A percentile compares a stretch with the other conserved stretches of the same genome.
Evolutionary conservation across 2,329 filamentous ascomycete species (phyloP).

Genomic region (Epichloe festucae): DNA sequence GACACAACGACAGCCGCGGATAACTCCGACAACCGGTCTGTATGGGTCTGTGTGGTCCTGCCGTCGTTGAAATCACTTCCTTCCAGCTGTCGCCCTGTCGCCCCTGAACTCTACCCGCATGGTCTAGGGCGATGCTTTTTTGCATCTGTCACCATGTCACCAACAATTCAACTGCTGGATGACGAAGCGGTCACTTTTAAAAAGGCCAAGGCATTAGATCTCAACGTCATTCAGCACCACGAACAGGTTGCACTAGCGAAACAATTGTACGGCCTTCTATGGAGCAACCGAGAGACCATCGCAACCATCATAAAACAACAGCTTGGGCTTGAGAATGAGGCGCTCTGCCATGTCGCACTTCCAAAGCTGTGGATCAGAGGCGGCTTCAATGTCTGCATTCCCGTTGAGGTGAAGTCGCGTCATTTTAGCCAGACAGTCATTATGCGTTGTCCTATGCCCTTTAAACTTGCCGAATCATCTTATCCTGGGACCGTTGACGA

Average conservation of each 20-base stretch:
- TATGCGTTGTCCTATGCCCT: constrained; percentile 19
- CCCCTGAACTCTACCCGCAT: too few species aligned
- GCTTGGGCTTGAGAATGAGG: constrained; percentile 12
- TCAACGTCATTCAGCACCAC: constrained; percentile 1
- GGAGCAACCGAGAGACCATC: constrained; percentile 9
- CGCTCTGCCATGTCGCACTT: constrained; percentile 12
- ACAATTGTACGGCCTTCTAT: not conserved
- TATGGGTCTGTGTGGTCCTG: too few species aligned
- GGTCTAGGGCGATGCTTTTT: too few species aligned
- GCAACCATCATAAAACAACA: constrained; percentile 12
- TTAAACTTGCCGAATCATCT: constrained; percentile 23
- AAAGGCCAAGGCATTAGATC: not conserved
- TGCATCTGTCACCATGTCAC: not conserved
- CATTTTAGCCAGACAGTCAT: constrained; percentile 13
- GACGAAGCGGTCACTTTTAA: not conserved
- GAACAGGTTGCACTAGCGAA: not conserved
- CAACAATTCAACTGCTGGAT: constrained; percentile 1
- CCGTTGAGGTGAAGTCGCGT: constrained; percentile 14
- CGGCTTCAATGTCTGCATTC: constrained; percentile 23
- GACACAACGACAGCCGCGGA: too few species aligned
- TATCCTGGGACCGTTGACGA: constrained; percentile 28
- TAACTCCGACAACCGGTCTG: too few species aligned
- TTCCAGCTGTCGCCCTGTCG: too few species aligned
- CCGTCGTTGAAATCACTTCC: too few species aligned
- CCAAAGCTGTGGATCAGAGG: constrained; percentile 18